Base-by-base conservation (phyloP, 768 basidiomycete genomes). In the Phylloporus sp. region DNA sequence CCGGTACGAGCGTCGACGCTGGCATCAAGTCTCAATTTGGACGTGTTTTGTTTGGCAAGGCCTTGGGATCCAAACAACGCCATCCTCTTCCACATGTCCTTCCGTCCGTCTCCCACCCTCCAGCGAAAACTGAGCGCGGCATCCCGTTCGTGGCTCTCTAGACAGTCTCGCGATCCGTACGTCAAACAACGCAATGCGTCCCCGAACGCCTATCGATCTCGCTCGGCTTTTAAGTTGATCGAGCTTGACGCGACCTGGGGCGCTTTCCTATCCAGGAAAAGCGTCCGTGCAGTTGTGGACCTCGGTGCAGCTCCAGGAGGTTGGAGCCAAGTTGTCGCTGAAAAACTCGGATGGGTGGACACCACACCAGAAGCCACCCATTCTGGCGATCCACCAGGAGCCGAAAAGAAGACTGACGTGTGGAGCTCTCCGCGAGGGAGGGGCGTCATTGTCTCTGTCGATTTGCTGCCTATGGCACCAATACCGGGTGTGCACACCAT, bases 251-350 rank as follows among this genome's bases (percentile, higher is more conserved):
- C 76, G 0, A 72, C 75, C 32, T 82, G 75, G 67, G 76, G 76
- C 11, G 53, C 71, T 2, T 81, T 91, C 56, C 70, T 86, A 38
- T 64, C 66, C 16, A 69, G 76, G 40, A 66, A 70, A 23, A 76
- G 86, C 48, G 80, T 87, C 5, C 73, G 67, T 2, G 74, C 79
- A 16, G 81, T 95, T 0, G 82, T 95, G 1, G 95, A 97, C 68
- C 79, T 97, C 20, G 95, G 95, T 15, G 90, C 90, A 0, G 91
- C 93, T 0, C 95, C 95, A 0, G 94, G 94, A 0, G 92, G 92
- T 0, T 98, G 95, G 95, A 88, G 86, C 45, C 94, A 97, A 63
- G 93, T 93, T 11, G 84, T 82, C 13, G 78, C 82, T 0, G 74
- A 73, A 28, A 78, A 80, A 50, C 64, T 90, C n/a, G 83, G 84